Percentiles rank a stretch among this genome's conserved stretches.
phyloP scores from a whole-genome alignment of 768 basidiomycete genomes.

The Hydnomerulius pinastri region DNA sequence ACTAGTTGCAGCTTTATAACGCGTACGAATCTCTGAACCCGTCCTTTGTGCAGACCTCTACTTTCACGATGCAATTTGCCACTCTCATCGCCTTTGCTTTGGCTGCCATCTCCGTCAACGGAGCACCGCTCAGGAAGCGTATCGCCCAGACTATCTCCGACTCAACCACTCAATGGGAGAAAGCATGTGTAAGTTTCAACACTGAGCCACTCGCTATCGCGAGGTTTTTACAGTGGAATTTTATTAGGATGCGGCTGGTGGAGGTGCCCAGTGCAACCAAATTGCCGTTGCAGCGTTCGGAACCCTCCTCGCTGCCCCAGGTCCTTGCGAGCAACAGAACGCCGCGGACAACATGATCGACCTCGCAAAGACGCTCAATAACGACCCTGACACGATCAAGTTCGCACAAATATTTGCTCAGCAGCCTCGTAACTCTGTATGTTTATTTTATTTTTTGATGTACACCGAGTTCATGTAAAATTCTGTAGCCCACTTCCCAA shows the following conservation, averaged over 20 bases:
- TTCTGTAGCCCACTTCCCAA: constrained; percentile 42
- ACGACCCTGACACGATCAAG: constrained; percentile 47
- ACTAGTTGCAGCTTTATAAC: constrained; percentile 2
- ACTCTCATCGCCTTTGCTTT: constrained; percentile 29
- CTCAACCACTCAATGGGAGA: constrained; percentile 45
- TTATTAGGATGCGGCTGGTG: constrained; percentile 52
- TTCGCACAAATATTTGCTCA: constrained; percentile 56
- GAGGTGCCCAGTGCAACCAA: constrained; percentile 57
- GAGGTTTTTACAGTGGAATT: not conserved
- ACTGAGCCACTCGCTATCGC: not conserved
- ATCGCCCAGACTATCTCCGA: constrained; percentile 47
- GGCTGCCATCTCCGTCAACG: constrained; percentile 34
- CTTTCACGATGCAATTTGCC: constrained; percentile 7
- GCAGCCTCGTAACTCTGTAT: constrained; percentile 57
- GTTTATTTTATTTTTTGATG: constrained; percentile 14
- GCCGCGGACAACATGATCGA: constrained; percentile 55
- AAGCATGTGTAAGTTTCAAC: constrained; percentile 44
- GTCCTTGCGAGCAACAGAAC: constrained; percentile 57
- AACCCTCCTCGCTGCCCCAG: constrained; percentile 60
- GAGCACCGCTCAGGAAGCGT: constrained; percentile 45
- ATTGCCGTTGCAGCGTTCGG: constrained; percentile 54
- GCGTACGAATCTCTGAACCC: not conserved
- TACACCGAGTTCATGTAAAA: not conserved
- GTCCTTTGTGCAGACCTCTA: not conserved
- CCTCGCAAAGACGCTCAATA: constrained; percentile 45